Evolutionary conservation across 2,329 filamentous ascomycete species (phyloP).

Genomic region (Calonectria hawksworthii): DNA sequence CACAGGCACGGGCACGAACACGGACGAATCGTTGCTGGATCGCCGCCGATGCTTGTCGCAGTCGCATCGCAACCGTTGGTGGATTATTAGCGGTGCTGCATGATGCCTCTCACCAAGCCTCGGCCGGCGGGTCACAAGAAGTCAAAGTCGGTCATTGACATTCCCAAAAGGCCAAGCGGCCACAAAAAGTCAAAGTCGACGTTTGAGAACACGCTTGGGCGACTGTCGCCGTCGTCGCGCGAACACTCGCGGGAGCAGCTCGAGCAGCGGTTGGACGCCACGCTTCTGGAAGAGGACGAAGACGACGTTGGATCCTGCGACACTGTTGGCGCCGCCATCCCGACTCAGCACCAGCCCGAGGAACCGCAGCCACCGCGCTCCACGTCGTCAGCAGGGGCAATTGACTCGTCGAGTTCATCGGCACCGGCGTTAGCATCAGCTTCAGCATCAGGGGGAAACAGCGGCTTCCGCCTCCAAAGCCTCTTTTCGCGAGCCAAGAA

Average conservation of each 20-base stretch:
- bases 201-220: constrained; percentile 34
- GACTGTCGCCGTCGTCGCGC: constrained; percentile 1
- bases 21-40: constrained; percentile 10
- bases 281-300: constrained; percentile 29
- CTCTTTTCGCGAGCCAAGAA: constrained; percentile 41
- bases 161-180: constrained; percentile 8
- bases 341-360: constrained; percentile 7
- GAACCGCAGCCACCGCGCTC: background rate
- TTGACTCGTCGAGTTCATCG: background rate
- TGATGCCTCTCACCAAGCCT: constrained; percentile 42
- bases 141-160: constrained; percentile 24
- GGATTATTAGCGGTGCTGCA: constrained; percentile 1
- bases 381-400: background rate
- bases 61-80: constrained; percentile 5
- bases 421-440: constrained; percentile 12
- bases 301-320: constrained; percentile 28
- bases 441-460: constrained; percentile 16
- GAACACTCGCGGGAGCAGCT: constrained; percentile 4
- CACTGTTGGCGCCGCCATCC: constrained; percentile 18
- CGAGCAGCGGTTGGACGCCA: constrained; percentile 34
- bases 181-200: constrained; percentile 30
- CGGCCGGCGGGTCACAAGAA: constrained; percentile 36
- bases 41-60: constrained; percentile 16
- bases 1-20: background rate
- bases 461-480: constrained; percentile 35